Base-by-base conservation (phyloP, 257 asterid genomes). In the Fraxinus pennsylvanica region DNA sequence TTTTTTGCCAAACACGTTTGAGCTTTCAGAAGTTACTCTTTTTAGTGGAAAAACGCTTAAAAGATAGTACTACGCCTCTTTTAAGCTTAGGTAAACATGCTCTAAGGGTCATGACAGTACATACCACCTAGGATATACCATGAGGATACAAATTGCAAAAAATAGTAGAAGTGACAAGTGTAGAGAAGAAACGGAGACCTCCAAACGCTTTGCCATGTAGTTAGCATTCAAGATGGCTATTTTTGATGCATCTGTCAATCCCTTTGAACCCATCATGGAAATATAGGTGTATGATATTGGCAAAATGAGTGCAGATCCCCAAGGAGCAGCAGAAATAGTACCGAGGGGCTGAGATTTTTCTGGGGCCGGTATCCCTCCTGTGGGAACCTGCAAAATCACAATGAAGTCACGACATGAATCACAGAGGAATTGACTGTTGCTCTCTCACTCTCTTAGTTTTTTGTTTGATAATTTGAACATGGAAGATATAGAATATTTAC, bases 241-340 rank as follows among this genome's bases (percentile, higher is more conserved):
- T 90, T 91, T 94, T 65, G 99, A 94, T 52, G 99, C 99, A 0
- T 94, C 97, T 38, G 88, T 87, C 76, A 96, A 89, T 47, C 99
- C 98, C 86, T 84, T 81, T 7, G 99, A 92, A 9, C 99, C 99
- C 99, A 96, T 96, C 99, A 96, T 96, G 80, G 92, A 84, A 76
- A 93, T 96, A 85, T 93, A 96, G 74, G 98, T 91, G 87, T 96
- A 96, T 67, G 99, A 96, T 74, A 96, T 96, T 6, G 99, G 99
- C 85, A 96, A 88, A 78, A 96, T 93, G 78, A 96, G 97, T 35
- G 99, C 98, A 21, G 99, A 96, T 19, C 98, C 99, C 99, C 99
- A 96, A 1, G 99, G 99, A 67, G 99, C 99, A 73, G 98, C 99
- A 29, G 97, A 87, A 52, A 96, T 93, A 57, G 97, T 79, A 70